Conservation (phyloP, 495 filamentous ascomycete genomes). For the Penicillium atrosanguineum region DNA sequence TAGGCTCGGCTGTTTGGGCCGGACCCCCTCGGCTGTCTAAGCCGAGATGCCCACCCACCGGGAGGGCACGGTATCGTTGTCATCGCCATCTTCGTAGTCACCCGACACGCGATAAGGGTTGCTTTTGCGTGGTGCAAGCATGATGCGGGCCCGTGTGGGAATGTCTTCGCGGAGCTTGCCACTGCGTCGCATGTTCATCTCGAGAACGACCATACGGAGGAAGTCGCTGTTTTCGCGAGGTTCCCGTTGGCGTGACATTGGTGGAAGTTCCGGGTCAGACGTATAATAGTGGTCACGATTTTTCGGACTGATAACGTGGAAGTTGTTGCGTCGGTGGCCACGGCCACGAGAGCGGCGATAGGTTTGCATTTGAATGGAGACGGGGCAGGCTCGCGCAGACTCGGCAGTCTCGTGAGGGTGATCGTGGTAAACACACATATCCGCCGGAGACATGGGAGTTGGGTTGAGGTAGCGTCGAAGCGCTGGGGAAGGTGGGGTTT, state of each 20-base stretch:
- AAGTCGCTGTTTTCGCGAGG: slow-evolving; percentile 92
- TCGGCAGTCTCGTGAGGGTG: slow-evolving; percentile 35
- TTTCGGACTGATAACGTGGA: slow-evolving; percentile 27
- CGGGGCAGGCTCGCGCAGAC: slow-evolving; percentile 52
- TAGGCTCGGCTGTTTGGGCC: not conserved
- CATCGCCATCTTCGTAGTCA: slow-evolving; percentile 35
- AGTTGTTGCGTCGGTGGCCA: slow-evolving; percentile 33
- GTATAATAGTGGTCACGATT: slow-evolving; percentile 39
- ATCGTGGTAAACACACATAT: slow-evolving; percentile 59
- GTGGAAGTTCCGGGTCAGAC: slow-evolving; percentile 41
- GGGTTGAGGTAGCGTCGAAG: slow-evolving; percentile 92
- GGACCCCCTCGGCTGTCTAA: slow-evolving; percentile 2
- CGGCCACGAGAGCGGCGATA: slow-evolving; percentile 51
- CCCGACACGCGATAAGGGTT: slow-evolving; percentile 24
- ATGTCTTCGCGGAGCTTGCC: slow-evolving; percentile 86
- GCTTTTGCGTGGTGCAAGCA: slow-evolving; percentile 77
- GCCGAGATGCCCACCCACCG: slow-evolving; percentile 45
- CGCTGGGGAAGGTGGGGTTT: slow-evolving; percentile 78
- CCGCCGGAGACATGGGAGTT: slow-evolving; percentile 62
- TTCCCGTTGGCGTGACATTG: slow-evolving; percentile 74
- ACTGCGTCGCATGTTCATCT: slow-evolving; percentile 93
- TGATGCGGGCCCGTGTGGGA: slow-evolving; percentile 79
- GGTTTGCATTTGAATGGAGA: slow-evolving; percentile 85
- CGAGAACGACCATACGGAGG: slow-evolving; percentile 87
- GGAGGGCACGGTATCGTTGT: slow-evolving; percentile 33